These are phyloP conservation scores for Diophrys appendiculata DNA, from an alignment of 73 alveolate species.

Conservation along the genomic window DNA sequence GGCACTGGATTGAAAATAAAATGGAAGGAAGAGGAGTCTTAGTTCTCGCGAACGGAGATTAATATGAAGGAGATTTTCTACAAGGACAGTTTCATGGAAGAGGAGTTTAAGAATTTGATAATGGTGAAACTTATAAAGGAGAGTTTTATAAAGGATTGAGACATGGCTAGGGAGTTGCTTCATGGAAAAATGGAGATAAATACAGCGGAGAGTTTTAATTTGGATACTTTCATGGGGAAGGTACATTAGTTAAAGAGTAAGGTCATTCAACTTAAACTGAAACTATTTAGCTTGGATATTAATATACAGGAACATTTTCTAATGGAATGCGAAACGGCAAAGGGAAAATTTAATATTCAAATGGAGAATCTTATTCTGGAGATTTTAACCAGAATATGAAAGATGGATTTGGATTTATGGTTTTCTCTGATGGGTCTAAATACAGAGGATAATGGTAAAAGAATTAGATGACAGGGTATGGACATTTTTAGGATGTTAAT, in stretches of 20 bases:
- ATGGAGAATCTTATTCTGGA: neutral
- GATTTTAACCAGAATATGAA: neutral
- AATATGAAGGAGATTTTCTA: conserved; percentile 74
- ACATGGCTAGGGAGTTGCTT: neutral
- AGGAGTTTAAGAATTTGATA: conserved; percentile 66
- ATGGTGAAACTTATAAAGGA: conserved; percentile 37
- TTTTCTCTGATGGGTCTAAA: neutral
- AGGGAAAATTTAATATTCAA: neutral
- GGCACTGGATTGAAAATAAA: conserved; percentile 68
- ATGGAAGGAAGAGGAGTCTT: conserved; percentile 71
- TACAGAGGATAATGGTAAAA: neutral
- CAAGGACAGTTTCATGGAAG: conserved; percentile 66
- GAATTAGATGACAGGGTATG: neutral
- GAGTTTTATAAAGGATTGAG: neutral
- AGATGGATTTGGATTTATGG: neutral
- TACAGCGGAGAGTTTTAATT: neutral
- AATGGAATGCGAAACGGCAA: neutral
- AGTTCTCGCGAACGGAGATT: conserved; percentile 67
- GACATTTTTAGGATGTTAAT: neutral
- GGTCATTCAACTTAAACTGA: too few species aligned
- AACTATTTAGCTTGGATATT: too few species aligned
- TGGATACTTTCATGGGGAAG: neutral
- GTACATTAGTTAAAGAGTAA: neutral
- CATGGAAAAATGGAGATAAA: neutral
- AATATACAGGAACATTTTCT: neutral